Percentiles rank a stretch among this genome's conserved stretches.
Conservation (phyloP, 2,329 filamentous ascomycete species). For the Chaetomium sp. region DNA sequence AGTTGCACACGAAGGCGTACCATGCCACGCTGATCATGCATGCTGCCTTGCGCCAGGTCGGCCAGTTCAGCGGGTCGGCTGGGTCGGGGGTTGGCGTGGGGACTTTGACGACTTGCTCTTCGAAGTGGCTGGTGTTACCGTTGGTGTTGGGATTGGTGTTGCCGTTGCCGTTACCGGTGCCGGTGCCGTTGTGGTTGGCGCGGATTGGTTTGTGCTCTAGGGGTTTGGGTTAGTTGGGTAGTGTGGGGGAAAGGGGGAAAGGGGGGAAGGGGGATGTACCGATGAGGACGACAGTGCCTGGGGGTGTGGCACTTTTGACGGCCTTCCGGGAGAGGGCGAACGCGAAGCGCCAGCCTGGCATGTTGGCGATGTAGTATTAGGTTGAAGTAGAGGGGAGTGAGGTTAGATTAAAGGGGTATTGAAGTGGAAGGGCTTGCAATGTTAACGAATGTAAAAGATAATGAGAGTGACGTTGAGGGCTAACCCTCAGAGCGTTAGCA, state of each 20-base stretch:
- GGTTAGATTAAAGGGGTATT: not conserved
- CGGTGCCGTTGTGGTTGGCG: too few relatives aligned
- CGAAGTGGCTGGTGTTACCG: constrained; percentile 5
- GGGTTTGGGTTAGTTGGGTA: not conserved
- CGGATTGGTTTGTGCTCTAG: not conserved
- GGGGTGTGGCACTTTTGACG: constrained; percentile 21
- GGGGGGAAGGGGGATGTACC: constrained; percentile 3
- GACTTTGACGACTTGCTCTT: constrained; percentile 17
- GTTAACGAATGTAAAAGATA: too few relatives aligned
- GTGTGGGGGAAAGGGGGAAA: not conserved
- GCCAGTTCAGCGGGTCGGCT: constrained; percentile 33
- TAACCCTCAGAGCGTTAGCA: too few relatives aligned
- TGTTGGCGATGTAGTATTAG: not conserved
- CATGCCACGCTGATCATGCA: constrained; percentile 26
- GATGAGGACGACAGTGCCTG: constrained; percentile 21
- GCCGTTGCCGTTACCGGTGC: too few relatives aligned
- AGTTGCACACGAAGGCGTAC: constrained; percentile 33
- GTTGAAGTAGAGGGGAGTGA: not conserved
- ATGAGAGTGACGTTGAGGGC: too few relatives aligned
- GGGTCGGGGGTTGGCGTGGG: constrained; percentile 28
- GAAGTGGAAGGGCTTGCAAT: too few relatives aligned
- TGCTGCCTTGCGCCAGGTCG: constrained; percentile 28
- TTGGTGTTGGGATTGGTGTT: constrained; percentile 10
- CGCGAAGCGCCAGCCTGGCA: constrained; percentile 23
- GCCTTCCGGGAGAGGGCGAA: constrained; percentile 18